A percentile compares a stretch with the other conserved stretches of the same genome.
phyloP scores from a whole-genome alignment of 1,284 basidiomycete genomes.

The Agaricales sp. region DNA sequence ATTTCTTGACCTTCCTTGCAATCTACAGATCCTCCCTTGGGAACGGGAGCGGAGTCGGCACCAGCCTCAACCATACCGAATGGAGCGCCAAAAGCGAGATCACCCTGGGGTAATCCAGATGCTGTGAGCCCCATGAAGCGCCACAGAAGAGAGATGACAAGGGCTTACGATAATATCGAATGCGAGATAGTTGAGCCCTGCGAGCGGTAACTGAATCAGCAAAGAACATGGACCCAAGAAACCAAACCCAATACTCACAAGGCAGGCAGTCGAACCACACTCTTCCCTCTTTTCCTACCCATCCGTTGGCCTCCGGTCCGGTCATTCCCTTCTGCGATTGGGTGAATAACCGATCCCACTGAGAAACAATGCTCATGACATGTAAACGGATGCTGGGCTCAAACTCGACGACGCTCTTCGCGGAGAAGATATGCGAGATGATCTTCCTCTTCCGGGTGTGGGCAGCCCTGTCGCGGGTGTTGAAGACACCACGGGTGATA shows the following conservation, averaged over 20 bases:
- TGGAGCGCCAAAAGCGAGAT: slow-evolving; percentile 65
- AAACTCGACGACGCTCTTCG: slow-evolving; percentile 74
- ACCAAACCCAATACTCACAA: slow-evolving; percentile 30
- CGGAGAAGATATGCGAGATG: slow-evolving; percentile 80
- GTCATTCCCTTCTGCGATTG: slow-evolving; percentile 40
- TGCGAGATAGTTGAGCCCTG: slow-evolving; percentile 54
- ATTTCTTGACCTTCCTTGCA: slow-evolving; percentile 34
- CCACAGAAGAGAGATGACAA: slow-evolving; percentile 20
- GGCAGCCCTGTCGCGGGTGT: slow-evolving; percentile 74
- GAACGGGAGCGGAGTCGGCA: slow-evolving; percentile 43
- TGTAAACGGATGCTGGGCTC: slow-evolving; percentile 68
- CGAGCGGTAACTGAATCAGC: background rate
- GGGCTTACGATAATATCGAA: slow-evolving; percentile 68
- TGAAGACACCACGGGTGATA: slow-evolving; percentile 72
- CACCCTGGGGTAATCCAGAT: slow-evolving; percentile 28
- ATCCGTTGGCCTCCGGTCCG: slow-evolving; percentile 58
- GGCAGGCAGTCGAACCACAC: slow-evolving; percentile 70
- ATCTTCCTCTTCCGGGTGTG: slow-evolving; percentile 88
- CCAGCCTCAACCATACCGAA: slow-evolving; percentile 61
- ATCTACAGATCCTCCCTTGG: background rate
- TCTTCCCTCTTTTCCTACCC: slow-evolving; percentile 47
- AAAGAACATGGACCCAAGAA: background rate
- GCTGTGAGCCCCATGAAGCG: background rate
- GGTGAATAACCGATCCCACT: slow-evolving; percentile 74
- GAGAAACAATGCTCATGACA: slow-evolving; percentile 50